Conservation (phyloP, 352 stramenopile species). For the Bremia lactucae region DNA sequence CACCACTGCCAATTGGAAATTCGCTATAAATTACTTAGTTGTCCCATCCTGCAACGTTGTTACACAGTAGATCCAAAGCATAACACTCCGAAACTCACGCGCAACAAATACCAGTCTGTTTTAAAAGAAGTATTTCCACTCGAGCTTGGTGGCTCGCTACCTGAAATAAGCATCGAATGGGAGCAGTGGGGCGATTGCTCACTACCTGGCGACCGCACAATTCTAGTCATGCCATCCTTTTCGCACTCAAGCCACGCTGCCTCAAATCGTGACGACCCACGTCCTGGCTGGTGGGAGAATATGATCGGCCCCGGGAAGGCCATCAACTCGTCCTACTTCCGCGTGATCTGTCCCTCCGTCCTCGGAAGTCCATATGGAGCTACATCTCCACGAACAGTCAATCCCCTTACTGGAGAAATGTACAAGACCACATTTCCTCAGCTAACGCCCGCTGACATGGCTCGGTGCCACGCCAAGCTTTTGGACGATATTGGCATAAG, state of each 20-base stretch:
- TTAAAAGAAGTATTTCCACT: constrained; percentile 53
- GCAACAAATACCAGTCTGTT: constrained; percentile 68
- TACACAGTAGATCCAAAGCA: no score
- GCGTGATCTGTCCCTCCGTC: constrained; percentile 76
- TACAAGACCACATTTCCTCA: constrained; percentile 74
- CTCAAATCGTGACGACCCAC: constrained; percentile 68
- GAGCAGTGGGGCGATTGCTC: constrained; percentile 76
- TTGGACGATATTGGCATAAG: constrained; percentile 69
- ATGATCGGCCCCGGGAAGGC: constrained; percentile 78
- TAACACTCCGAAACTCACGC: no score
- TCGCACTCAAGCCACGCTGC: constrained; percentile 80
- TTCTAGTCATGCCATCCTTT: constrained; percentile 78
- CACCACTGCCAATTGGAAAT: no score
- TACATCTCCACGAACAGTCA: constrained; percentile 53
- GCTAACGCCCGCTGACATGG: constrained; percentile 80
- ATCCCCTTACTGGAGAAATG: constrained; percentile 49
- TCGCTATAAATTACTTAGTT: no score
- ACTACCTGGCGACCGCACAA: constrained; percentile 55
- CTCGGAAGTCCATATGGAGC: constrained; percentile 80
- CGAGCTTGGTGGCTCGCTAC: constrained; percentile 39
- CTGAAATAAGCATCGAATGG: constrained; percentile 59
- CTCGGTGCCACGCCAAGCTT: constrained; percentile 59
- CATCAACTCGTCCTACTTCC: constrained; percentile 85
- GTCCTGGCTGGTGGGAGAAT: constrained; percentile 82
- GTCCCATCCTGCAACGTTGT: no score